Base-by-base conservation (phyloP, 2,329 filamentous ascomycete species). In the Botryotinia narcissicola region DNA sequence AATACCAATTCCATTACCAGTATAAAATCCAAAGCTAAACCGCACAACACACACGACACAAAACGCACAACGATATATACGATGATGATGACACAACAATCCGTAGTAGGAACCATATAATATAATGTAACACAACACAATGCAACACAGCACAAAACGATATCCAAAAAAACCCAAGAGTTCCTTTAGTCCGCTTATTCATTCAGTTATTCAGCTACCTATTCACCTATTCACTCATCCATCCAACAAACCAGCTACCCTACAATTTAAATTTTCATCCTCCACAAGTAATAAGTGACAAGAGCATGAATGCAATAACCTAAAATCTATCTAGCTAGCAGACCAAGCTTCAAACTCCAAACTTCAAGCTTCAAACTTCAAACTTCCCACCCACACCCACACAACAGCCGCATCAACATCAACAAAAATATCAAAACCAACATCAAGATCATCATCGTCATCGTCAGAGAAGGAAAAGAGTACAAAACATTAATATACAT, bases 401-500 rank as follows among this genome's bases (percentile, higher is more conserved):
- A 7, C 48, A 25, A n/a, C 25, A n/a, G 5, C 25, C n/a, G 5
- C 25, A n/a, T n/a, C 48, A 51, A n/a, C 12, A 18, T 32, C 37
- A 40, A 12, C 37, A 40, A 40, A 8, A 57, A 18, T 14, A 18
- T 57, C 14, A 54, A 54, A 0, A 18, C 29, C 22, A n/a, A 51
- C 10, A 46, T 46, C 44, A 22, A 20, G 4, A 54, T n/a, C 48
- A 14, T 4, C 6, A 57, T 8, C 51, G 18, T 16, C 51, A 57
- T 6, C 51, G 29, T 29, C 51, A 67, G 29, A 48, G 20, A 48
- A 25, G 12, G n/a, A 48, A 22, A 66, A 67, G 12, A 40, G 48
- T 54, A 67, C 44, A 46, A 66, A 67, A 40, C 44, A 54, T 54
- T 67, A 67, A 67, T 67, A 54, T 67, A 67, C 64, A 67, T 67